Evolutionary conservation across 257 asterid genomes (phyloP).

Genomic region (Cynanchum wilfordii): DNA sequence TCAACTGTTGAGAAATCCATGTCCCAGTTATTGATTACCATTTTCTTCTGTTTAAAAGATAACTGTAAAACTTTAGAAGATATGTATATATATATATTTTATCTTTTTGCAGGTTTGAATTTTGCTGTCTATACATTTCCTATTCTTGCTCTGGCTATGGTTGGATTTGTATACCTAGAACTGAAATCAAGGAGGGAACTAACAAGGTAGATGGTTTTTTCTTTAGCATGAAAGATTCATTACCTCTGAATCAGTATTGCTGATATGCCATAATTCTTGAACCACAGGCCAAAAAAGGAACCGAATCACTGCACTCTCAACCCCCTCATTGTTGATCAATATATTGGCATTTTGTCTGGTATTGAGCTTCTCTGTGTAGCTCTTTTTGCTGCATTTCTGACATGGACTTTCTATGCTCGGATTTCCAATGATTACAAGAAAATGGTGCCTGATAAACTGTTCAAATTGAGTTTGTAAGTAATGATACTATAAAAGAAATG

Average conservation of each 20-base stretch:
- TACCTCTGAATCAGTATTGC: not conserved
- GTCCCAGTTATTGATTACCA: not conserved
- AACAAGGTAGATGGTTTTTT: conserved; percentile 35
- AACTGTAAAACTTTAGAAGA: not conserved
- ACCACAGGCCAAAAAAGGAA: conserved; percentile 50
- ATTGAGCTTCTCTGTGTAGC: conserved; percentile 53
- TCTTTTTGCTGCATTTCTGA: conserved; percentile 47
- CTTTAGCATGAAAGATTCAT: not conserved
- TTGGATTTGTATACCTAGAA: conserved; percentile 60
- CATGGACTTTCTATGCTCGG: conserved; percentile 71
- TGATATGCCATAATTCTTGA: conserved; percentile 8
- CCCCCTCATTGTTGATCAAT: conserved; percentile 46
- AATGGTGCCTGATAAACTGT: conserved; percentile 45
- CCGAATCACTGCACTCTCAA: conserved; percentile 33
- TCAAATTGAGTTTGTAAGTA: conserved; percentile 57
- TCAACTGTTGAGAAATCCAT: not conserved
- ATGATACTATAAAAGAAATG: not conserved
- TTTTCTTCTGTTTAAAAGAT: not conserved
- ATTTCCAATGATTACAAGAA: conserved; percentile 73
- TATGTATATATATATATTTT: not conserved
- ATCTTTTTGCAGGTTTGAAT: conserved; percentile 52
- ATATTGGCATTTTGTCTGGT: conserved; percentile 52
- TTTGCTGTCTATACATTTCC: conserved; percentile 71
- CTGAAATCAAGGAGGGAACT: conserved; percentile 32
- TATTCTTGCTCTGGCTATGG: conserved; percentile 50